Percentiles rank a stretch among this genome's conserved stretches.
These are phyloP conservation scores for Mariannaea sp. DNA, from an alignment of 2,329 filamentous ascomycete genomes.

Conservation along the genomic window DNA sequence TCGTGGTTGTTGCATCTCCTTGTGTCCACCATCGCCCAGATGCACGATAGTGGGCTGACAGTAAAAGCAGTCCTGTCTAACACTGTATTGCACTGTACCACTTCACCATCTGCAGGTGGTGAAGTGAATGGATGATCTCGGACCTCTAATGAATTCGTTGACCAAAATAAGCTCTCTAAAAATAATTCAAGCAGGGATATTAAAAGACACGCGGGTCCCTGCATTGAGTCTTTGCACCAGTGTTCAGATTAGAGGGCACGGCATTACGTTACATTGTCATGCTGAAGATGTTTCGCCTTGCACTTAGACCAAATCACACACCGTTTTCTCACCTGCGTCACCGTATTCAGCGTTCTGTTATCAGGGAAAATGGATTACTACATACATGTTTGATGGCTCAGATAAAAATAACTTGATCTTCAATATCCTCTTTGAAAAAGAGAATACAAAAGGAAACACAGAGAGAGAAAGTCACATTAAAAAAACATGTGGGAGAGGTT, in stretches of 20 bases:
- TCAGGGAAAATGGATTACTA: background rate
- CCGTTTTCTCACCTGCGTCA: background rate
- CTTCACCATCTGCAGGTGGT: no score
- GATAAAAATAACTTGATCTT: no score
- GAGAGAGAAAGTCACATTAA: background rate
- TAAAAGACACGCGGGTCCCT: no score
- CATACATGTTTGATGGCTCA: background rate
- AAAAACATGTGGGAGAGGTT: background rate
- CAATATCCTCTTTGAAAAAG: no score
- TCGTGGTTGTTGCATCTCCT: no score
- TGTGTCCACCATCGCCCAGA: no score
- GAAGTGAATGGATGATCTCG: no score
- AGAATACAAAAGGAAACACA: no score
- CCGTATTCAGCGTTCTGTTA: slow-evolving; percentile 4
- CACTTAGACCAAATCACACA: background rate
- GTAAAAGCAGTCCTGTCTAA: background rate
- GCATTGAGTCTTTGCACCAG: no score
- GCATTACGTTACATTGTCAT: slow-evolving; percentile 17
- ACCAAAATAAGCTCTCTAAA: no score
- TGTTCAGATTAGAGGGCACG: slow-evolving; percentile 15
- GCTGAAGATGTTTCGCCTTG: background rate
- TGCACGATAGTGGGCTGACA: background rate
- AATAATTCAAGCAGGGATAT: no score
- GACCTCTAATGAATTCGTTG: no score
- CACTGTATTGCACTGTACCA: background rate